phyloP scores from a whole-genome alignment of 192 early-diverging fungal species.

The Globomyces pollinis-pini region DNA sequence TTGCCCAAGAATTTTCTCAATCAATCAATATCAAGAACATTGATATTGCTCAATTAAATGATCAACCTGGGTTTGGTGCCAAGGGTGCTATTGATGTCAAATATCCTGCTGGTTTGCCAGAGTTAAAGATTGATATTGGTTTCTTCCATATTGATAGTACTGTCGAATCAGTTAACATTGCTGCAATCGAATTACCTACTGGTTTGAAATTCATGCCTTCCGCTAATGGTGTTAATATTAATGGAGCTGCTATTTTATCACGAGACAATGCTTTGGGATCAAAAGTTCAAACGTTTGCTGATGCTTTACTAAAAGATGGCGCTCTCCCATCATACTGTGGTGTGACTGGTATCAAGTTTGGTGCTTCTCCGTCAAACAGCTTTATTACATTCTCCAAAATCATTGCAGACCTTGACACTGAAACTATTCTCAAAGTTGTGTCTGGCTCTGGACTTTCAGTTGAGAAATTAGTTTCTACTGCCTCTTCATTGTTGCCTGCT shows the following conservation, averaged over 20 bases:
- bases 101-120: slow-evolving; percentile 5
- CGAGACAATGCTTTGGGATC: neutral
- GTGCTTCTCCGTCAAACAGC: slow-evolving; percentile 16
- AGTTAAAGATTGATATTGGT: slow-evolving; percentile 7
- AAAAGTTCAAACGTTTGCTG: slow-evolving; percentile 24
- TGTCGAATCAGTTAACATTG: neutral
- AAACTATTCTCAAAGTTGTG: slow-evolving; percentile 13
- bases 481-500: slow-evolving; percentile 9
- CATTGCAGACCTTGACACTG: slow-evolving; percentile 18
- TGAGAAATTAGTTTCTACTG: neutral
- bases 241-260: neutral
- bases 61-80: slow-evolving; percentile 7
- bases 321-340: slow-evolving; percentile 22
- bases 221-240: neutral
- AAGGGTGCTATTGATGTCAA: slow-evolving; percentile 5
- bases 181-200: neutral
- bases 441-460: neutral
- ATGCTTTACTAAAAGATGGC: slow-evolving; percentile 13
- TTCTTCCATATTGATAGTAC: slow-evolving; percentile 3
- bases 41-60: slow-evolving; percentile 1
- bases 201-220: slow-evolving; percentile 7
- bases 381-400: slow-evolving; percentile 36
- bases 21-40: slow-evolving; percentile 2
- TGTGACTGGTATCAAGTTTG: slow-evolving; percentile 30
- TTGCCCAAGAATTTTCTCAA: slow-evolving; percentile 20